These are phyloP conservation scores for Ogataea allantospora DNA, from an alignment of 805 yeast species.

Conservation along the genomic window DNA sequence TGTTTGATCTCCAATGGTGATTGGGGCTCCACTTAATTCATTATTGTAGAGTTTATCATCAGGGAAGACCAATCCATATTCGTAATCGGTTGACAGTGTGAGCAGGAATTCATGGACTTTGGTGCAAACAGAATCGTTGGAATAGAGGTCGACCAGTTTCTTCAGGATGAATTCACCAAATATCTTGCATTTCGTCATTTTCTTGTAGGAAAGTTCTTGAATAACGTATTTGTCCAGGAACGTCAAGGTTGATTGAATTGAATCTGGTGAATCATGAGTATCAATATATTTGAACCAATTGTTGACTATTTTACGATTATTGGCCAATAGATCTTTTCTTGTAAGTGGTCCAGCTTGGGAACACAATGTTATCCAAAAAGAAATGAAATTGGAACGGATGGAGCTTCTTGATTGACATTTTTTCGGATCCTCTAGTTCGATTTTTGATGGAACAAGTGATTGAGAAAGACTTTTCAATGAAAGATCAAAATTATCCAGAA, in stretches of 20 bases:
- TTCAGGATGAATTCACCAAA: conserved; percentile 74
- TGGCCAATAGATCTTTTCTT: conserved; percentile 62
- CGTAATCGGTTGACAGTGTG: conserved; percentile 47
- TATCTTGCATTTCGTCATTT: conserved; percentile 68
- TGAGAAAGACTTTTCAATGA: conserved; percentile 60
- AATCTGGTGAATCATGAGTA: conserved; percentile 49
- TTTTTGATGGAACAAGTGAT: conserved; percentile 51
- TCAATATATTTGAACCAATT: conserved; percentile 65
- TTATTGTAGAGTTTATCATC: conserved; percentile 38
- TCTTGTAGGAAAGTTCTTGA: conserved; percentile 58
- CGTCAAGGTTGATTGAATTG: conserved; percentile 41
- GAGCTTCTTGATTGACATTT: conserved; percentile 39
- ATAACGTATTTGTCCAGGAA: conserved; percentile 53
- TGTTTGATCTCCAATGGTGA: conserved; percentile 47
- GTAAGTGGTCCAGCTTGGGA: conserved; percentile 48
- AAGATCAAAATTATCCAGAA: conserved; percentile 68
- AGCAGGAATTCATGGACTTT: conserved; percentile 47
- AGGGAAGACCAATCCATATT: conserved; percentile 45
- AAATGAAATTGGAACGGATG: conserved; percentile 58
- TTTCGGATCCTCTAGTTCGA: conserved; percentile 41
- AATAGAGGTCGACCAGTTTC: conserved; percentile 52
- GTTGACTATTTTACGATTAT: conserved; percentile 56
- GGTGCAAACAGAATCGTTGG: conserved; percentile 34
- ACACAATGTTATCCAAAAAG: conserved; percentile 58
- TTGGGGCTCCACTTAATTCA: conserved; percentile 42